These are phyloP conservation scores for Solanum chmielewskii DNA, from an alignment of 257 asterid species.

Conservation along the genomic window DNA sequence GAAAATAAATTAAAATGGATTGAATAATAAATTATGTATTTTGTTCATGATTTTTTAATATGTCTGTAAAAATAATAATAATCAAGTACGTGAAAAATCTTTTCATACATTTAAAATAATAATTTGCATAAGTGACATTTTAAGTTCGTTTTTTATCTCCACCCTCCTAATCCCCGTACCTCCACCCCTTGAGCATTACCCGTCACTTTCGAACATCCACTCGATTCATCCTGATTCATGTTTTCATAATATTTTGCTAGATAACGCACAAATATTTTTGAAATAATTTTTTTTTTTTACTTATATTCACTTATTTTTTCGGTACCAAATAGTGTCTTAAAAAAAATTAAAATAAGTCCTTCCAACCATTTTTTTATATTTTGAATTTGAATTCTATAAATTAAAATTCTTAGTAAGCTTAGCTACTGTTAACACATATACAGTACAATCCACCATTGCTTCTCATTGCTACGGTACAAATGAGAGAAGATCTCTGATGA, in stretches of 20 bases:
- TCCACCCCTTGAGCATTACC: not conserved
- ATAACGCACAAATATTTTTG: too few species aligned
- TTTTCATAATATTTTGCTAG: not conserved
- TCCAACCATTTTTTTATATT: not conserved
- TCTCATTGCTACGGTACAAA: not conserved
- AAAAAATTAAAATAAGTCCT: not conserved
- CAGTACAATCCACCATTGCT: not conserved
- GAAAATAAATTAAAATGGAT: not conserved
- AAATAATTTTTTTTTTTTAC: too few species aligned
- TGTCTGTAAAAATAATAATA: fast-evolving
- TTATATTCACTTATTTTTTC: too few species aligned
- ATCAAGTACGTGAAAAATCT: not conserved
- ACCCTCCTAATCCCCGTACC: not conserved
- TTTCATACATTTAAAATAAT: too few species aligned
- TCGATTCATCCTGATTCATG: not conserved
- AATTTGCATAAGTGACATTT: too few species aligned
- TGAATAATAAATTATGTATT: too few species aligned
- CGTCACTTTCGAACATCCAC: not conserved
- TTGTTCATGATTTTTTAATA: too few species aligned
- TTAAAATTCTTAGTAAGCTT: not conserved
- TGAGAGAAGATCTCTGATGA: not conserved
- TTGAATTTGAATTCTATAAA: not conserved
- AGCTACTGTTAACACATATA: not conserved
- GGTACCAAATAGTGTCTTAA: not conserved
- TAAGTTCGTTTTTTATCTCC: too few species aligned